Conservation (phyloP, 2,329 filamentous ascomycete species). For the Endocalyx cinctus region DNA sequence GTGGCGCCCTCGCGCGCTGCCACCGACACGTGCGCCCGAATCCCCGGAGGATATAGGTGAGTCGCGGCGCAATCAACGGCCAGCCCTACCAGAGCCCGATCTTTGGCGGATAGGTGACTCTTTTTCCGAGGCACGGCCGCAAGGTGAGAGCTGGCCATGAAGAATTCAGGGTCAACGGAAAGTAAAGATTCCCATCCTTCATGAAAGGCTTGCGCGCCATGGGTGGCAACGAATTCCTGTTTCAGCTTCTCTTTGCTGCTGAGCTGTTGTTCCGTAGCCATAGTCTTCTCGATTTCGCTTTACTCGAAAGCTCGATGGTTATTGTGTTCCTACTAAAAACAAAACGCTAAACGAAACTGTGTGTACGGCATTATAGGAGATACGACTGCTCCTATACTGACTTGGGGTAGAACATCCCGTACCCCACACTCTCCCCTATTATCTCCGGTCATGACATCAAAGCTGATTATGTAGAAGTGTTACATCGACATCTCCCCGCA, state of each 20-base stretch:
- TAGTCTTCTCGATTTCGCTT: no score
- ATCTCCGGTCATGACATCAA: no score
- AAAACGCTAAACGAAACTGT: no score
- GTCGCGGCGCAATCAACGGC: conserved; percentile 39
- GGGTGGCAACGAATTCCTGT: conserved; percentile 13
- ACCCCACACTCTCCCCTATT: no score
- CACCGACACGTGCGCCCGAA: conserved; percentile 33
- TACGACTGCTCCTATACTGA: no score
- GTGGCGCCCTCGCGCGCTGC: conserved; percentile 36
- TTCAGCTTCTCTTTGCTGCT: conserved; percentile 12
- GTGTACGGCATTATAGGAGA: no score
- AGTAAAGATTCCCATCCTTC: conserved; percentile 22
- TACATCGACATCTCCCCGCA: no score
- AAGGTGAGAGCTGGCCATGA: conserved; percentile 19
- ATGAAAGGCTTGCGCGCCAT: conserved; percentile 18
- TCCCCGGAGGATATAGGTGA: conserved; percentile 38
- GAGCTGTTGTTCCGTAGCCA: conserved; percentile 13
- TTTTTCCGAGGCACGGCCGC: conserved; percentile 21
- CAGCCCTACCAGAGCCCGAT: conserved; percentile 37
- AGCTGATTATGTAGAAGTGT: no score
- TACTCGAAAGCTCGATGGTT: no score
- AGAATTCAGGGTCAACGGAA: conserved; percentile 18
- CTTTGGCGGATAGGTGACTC: conserved; percentile 32
- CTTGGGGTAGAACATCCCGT: no score
- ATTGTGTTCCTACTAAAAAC: no score